These are phyloP conservation scores for Cenchrus americanus DNA, from an alignment of 176 grass and related monocot species.

Conservation along the genomic window DNA sequence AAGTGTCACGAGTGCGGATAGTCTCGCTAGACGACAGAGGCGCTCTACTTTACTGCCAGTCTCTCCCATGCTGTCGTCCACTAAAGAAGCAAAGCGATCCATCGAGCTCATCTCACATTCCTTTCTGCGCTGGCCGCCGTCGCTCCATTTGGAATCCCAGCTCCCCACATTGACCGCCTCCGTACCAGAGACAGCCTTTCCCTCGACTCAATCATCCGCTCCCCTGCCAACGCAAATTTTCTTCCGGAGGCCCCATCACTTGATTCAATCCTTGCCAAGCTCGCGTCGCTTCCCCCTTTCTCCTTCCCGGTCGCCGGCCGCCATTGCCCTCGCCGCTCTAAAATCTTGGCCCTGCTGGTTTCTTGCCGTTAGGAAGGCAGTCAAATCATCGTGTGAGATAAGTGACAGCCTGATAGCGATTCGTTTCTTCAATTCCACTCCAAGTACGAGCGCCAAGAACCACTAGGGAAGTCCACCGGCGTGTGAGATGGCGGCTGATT, in stretches of 20 bases:
- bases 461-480: not conserved
- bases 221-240: not conserved
- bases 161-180: conserved; percentile 44
- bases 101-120: conserved; percentile 16
- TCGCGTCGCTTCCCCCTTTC: not conserved
- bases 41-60: not conserved
- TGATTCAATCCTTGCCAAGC: not conserved
- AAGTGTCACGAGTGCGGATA: no score
- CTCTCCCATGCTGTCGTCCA: conserved; percentile 11
- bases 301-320: not conserved
- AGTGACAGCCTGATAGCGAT: not conserved
- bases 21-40: not conserved
- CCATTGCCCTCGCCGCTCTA: not conserved
- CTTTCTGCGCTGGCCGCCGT: conserved; percentile 14
- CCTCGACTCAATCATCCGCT: not conserved
- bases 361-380: not conserved
- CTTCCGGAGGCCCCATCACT: conserved; percentile 17
- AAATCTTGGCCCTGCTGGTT: not conserved
- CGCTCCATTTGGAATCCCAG: conserved; percentile 45
- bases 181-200: conserved; percentile 45
- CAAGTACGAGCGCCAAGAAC: not conserved
- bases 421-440: not conserved
- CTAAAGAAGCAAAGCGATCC: conserved; percentile 2
- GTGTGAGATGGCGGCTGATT: conserved; percentile 11
- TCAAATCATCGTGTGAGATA: not conserved